phyloP scores from a whole-genome alignment of 2,329 filamentous ascomycete species.

The Ascochyta clinopodiicola region DNA sequence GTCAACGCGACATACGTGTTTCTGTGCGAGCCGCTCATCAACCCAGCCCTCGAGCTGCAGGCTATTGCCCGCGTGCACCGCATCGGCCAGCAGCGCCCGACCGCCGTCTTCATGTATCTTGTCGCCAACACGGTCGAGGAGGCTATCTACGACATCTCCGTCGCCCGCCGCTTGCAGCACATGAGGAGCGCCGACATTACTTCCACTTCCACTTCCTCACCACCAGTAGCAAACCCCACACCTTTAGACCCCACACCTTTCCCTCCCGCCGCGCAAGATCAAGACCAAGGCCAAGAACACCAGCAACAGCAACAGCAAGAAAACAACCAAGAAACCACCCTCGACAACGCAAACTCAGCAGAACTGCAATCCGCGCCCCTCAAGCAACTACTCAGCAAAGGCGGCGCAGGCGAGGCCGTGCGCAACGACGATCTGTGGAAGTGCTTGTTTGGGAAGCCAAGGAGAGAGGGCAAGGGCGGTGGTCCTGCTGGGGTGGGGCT shows the following conservation, averaged over 20 bases:
- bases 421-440: slow-evolving; percentile 82
- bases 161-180: slow-evolving; percentile 78
- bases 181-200: slow-evolving; percentile 58
- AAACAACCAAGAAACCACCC: slow-evolving; percentile 38
- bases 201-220: neutral
- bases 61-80: slow-evolving; percentile 94
- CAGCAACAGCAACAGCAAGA: no score
- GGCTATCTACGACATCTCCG: slow-evolving; percentile 86
- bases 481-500: neutral
- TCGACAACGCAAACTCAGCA: slow-evolving; percentile 84
- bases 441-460: slow-evolving; percentile 77
- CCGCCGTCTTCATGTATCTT: slow-evolving; percentile 94
- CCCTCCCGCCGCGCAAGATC: slow-evolving; percentile 56
- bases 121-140: slow-evolving; percentile 91
- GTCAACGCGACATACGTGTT: slow-evolving; percentile 95
- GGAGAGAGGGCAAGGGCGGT: neutral
- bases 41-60: slow-evolving; percentile 91
- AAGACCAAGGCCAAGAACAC: slow-evolving; percentile 22
- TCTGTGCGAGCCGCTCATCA: slow-evolving; percentile 90
- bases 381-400: slow-evolving; percentile 72
- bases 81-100: slow-evolving; percentile 86
- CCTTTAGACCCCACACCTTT: no score
- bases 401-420: slow-evolving; percentile 79
- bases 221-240: no score
- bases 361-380: slow-evolving; percentile 79